Base-by-base conservation (phyloP, 176 grass and related monocot species). In the Hordeum marinum region DNA sequence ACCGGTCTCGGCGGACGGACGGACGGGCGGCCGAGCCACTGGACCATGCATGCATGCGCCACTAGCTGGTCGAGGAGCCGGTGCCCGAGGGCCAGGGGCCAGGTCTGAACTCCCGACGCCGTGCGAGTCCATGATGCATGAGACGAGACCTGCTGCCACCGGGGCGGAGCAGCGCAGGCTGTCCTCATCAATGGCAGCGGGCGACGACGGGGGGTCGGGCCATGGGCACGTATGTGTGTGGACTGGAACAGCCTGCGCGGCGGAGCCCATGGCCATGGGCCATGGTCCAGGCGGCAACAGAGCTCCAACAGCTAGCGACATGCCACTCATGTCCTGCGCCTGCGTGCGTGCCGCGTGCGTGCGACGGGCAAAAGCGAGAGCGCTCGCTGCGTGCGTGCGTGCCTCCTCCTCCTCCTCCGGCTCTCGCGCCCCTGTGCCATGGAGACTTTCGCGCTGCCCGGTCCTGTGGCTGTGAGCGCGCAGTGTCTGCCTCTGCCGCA, bases 281-380 rank as follows among this genome's bases (percentile, higher is more conserved):
- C 60, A 72, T n/a, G n/a, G 61, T 69, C 25, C 32, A 76, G 82
- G 26, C 61, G 62, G 83, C 70, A 50, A 29, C 80, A 69, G 75
- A 45, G 85, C 68, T 86, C 89, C 89, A 90, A 87, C 81, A 83
- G 75, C 89, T 39, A 79, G 60, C 80, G 80, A 87, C 89, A 84
- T 80, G 75, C 75, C 75, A 60, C 80, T 68, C 74, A 40, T 27
- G 70, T 46, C 23, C 23, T 73, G n/a, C 66, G 25, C 9, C 63
- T 65, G 23, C 26, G 5, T 15, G 32, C 32, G 32, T 34, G 32
- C 48, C 6, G 48, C 48, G 48, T 15, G 46, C 46, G 46, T 15
- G 48, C 48, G 48, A 52, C 48, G 48, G 48, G 48, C 48, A 7
- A 52, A 52, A 52, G 11, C 25, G 25, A 6, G 5, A 21, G 52